Base-by-base conservation (phyloP, 1,139 yeast genomes). In the Debaryomycetaceae sp. region DNA sequence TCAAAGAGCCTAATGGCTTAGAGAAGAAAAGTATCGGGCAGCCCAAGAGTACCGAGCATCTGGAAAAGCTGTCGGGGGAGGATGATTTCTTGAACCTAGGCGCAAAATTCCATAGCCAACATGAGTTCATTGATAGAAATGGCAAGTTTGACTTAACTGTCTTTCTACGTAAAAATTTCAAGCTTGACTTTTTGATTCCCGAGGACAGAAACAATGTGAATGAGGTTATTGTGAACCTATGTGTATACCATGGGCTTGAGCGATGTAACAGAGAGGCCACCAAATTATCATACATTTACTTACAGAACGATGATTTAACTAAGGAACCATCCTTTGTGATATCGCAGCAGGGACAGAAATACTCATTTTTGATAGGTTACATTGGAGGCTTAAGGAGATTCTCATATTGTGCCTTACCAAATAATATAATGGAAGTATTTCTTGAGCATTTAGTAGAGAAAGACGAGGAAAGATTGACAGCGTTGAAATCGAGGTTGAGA, bases 331-430 rank as follows among this genome's bases (percentile, higher is more conserved):
- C 75, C 2, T 61, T 55, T 43, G 60, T 74, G n/a, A 43, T 73
- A 5, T 55, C 71, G 1, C 67, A 68, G 40, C 50, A 55, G 22
- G 56, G 56, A 39, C 59, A 56, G 39, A 43, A 57, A 0, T 42
- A 48, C 23, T 70, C 76, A 1, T 53, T 67, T 14, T 50, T 74
- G 4, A 57, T 74, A 8, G 67, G 71, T 20, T 62, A 65, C 42
- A 65, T 71, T 14, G 78, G 78, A 4, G 79, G 78, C 1, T 59
- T 74, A 31, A 59, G 79, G 39, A 70, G 68, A 49, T 68, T 63
- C 52, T 58, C 75, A 5, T 71, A 73, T 50, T 72, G 78, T 45
- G 56, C 63, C 20, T 55, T 73, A 24, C 69, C 76, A n/a, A 72
- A 70, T 49, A 45, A 58, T 5, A 55, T 67, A 22, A 58, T 65